Percentiles rank a stretch among this genome's conserved stretches.
Conservation (phyloP, 73 alveolate species). For the Strombidium stylifer region DNA sequence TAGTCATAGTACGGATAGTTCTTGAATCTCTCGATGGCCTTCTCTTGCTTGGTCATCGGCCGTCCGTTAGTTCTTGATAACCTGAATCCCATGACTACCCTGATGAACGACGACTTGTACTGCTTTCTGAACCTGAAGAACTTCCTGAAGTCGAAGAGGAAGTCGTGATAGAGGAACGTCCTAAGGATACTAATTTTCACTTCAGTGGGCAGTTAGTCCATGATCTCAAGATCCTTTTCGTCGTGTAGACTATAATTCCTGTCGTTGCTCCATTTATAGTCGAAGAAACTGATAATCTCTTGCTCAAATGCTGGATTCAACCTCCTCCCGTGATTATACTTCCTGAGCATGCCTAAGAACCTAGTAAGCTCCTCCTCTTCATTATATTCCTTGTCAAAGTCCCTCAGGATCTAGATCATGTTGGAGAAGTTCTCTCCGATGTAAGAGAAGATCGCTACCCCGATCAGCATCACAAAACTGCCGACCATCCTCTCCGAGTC, state of each 20-base stretch:
- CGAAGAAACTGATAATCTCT: conserved; percentile 77
- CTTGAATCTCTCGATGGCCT: too few relatives aligned
- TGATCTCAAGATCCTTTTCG: conserved; percentile 68
- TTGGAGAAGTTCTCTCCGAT: conserved; percentile 84
- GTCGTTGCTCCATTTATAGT: conserved; percentile 80
- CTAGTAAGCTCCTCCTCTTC: conserved; percentile 75
- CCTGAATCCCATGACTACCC: too few relatives aligned
- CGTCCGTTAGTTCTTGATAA: too few relatives aligned
- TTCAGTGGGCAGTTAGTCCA: conserved; percentile 76
- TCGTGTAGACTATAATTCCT: conserved; percentile 64
- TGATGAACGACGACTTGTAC: conserved; percentile 47
- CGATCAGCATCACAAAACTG: conserved; percentile 82
- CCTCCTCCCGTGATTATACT: conserved; percentile 69
- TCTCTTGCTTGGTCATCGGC: too few relatives aligned
- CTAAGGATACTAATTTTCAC: conserved; percentile 55
- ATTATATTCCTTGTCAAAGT: conserved; percentile 75
- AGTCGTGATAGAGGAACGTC: conserved; percentile 40
- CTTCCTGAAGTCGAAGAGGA: conserved; percentile 39
- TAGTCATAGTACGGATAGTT: too few relatives aligned
- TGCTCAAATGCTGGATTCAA: conserved; percentile 59
- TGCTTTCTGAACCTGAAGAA: conserved; percentile 35
- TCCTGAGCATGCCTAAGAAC: too few relatives aligned
- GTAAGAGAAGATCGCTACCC: conserved; percentile 92
- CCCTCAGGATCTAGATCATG: conserved; percentile 80
- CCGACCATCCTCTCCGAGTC: conserved; percentile 81